These are phyloP conservation scores for Mollisia scopiformis DNA, from an alignment of 2,329 filamentous ascomycete species.

Conservation along the genomic window DNA sequence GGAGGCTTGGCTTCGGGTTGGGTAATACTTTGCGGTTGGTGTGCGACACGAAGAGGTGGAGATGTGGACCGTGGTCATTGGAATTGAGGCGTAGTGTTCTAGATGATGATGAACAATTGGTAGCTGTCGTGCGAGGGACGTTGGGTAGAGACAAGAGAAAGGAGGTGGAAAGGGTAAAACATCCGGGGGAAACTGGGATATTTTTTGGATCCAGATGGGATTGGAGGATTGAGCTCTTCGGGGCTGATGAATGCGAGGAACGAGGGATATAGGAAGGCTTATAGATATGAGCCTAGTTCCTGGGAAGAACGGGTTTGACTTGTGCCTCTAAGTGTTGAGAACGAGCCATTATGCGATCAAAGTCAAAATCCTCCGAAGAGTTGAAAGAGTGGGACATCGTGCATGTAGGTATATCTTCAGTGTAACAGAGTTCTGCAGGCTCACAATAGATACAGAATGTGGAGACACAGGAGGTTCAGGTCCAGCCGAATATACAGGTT, in stretches of 20 bases:
- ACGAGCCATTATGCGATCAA: not conserved
- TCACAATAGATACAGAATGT: not conserved
- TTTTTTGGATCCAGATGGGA: not conserved
- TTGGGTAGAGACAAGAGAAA: too few species aligned
- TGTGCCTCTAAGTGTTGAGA: too few species aligned
- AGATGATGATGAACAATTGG: too few species aligned
- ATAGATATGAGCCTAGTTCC: not conserved
- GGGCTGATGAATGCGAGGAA: not conserved
- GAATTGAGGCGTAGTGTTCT: too few species aligned
- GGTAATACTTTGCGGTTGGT: too few species aligned
- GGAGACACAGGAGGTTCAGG: not conserved
- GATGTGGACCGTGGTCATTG: too few species aligned
- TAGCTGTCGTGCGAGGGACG: too few species aligned
- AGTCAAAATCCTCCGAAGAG: not conserved
- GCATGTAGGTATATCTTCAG: not conserved
- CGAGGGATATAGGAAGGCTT: not conserved
- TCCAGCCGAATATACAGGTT: conserved; percentile 6
- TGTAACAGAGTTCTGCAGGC: not conserved
- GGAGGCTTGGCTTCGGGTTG: too few species aligned
- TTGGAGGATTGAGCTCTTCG: not conserved
- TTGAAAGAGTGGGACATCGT: not conserved
- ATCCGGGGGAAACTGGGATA: not conserved
- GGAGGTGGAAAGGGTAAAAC: not conserved
- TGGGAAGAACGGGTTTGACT: not conserved
- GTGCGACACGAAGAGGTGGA: not conserved